Conservation (phyloP, 148 eudicot genomes). For the Persicaria maculosa region DNA sequence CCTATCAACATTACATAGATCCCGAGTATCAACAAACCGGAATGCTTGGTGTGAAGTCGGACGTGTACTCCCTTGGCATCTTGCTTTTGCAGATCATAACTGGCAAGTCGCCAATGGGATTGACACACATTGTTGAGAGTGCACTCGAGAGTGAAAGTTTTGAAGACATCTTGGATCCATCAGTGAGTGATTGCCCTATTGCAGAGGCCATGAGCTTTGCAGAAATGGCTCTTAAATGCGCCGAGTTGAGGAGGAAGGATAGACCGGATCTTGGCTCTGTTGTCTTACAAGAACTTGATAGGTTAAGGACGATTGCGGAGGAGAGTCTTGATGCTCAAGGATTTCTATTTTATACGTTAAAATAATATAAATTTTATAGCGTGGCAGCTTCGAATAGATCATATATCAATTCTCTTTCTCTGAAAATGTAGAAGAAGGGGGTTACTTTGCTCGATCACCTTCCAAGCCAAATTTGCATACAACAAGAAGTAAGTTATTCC, state of each 20-base stretch:
- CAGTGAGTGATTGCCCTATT: neutral
- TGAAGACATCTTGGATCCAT: neutral
- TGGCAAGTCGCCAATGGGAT: neutral
- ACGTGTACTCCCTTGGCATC: slow-evolving; percentile 64
- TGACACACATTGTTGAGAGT: neutral
- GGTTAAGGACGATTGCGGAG: no score
- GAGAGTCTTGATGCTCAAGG: no score
- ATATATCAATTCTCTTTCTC: no score
- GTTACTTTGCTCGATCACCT: no score
- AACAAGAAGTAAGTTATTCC: no score
- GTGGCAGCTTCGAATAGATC: no score
- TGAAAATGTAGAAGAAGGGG: no score
- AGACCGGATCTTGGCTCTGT: neutral
- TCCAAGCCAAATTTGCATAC: no score
- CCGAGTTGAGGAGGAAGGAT: slow-evolving; percentile 3
- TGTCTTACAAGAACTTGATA: neutral
- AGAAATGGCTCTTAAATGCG: neutral
- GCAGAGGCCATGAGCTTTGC: neutral
- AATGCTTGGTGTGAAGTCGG: slow-evolving; percentile 60
- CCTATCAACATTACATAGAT: no score
- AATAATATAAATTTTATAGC: no score
- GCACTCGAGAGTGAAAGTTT: neutral
- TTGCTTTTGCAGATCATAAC: slow-evolving; percentile 69
- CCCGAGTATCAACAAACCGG: slow-evolving; percentile 88
- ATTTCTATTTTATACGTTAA: no score